Conservation (phyloP, 2,329 filamentous ascomycete species). For the Neoascochyta sp. region DNA sequence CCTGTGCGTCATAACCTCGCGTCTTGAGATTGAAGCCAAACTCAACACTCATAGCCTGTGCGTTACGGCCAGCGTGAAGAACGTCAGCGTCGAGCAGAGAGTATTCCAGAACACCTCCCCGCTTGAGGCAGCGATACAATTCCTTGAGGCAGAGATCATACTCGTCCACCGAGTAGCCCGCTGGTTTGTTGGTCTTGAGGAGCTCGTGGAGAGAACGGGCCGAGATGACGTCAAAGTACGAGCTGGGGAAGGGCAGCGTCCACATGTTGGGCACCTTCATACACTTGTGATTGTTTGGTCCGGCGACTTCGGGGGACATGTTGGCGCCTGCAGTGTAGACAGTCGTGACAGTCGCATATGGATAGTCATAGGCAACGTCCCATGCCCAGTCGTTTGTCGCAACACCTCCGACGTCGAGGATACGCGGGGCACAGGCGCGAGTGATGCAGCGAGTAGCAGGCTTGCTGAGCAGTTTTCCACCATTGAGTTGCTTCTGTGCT, state of each 20-base stretch:
- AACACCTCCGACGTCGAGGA: slow-evolving; percentile 84
- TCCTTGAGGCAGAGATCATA: slow-evolving; percentile 82
- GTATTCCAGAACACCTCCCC: slow-evolving; percentile 90
- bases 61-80: slow-evolving; percentile 74
- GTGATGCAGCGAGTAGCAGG: slow-evolving; percentile 40
- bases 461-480: slow-evolving; percentile 57
- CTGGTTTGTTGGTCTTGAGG: slow-evolving; percentile 63
- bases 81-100: slow-evolving; percentile 85
- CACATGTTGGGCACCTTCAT: slow-evolving; percentile 74
- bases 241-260: slow-evolving; percentile 77
- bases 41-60: slow-evolving; percentile 80
- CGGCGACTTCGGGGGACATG: slow-evolving; percentile 54
- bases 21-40: slow-evolving; percentile 88
- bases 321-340: slow-evolving; percentile 59
- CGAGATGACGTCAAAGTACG: slow-evolving; percentile 87
- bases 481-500: slow-evolving; percentile 58
- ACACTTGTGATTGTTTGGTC: slow-evolving; percentile 82
- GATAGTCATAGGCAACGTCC: slow-evolving; percentile 83
- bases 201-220: slow-evolving; percentile 82
- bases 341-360: slow-evolving; percentile 81
- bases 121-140: slow-evolving; percentile 87
- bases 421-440: slow-evolving; percentile 63
- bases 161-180: slow-evolving; percentile 59
- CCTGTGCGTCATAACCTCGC: slow-evolving; percentile 80
- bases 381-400: slow-evolving; percentile 91